Evolutionary conservation across 2,329 filamentous ascomycete genomes (phyloP).

Genomic region (Dryadomyces quercus-mongolicae): DNA sequence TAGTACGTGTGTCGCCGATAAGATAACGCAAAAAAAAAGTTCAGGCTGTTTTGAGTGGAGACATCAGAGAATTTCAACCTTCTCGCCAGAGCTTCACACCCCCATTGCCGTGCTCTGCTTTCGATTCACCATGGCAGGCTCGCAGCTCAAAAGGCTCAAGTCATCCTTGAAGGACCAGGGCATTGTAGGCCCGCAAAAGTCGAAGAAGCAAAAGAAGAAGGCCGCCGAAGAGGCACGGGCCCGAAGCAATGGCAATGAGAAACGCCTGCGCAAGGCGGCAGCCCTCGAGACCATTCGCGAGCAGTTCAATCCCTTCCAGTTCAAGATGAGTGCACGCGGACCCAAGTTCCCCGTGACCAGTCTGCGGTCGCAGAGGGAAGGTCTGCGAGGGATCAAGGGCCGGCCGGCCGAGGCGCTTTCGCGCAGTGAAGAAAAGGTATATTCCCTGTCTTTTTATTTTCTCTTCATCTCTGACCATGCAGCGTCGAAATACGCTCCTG

Average conservation of each 20-base stretch:
- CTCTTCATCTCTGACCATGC: background rate
- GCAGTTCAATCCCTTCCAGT: slow-evolving; percentile 95
- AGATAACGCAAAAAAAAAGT: slow-evolving; percentile 18
- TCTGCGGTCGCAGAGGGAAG: slow-evolving; percentile 40
- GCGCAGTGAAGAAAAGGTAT: slow-evolving; percentile 70
- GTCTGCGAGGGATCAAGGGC: slow-evolving; percentile 50
- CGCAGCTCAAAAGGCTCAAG: slow-evolving; percentile 93
- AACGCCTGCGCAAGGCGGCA: slow-evolving; percentile 63
- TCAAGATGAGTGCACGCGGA: slow-evolving; percentile 65
- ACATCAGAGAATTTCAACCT: background rate
- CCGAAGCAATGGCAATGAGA: slow-evolving; percentile 41
- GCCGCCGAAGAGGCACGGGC: slow-evolving; percentile 53
- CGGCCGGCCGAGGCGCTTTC: slow-evolving; percentile 78
- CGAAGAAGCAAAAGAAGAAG: slow-evolving; percentile 85
- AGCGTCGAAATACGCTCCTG: slow-evolving; percentile 73
- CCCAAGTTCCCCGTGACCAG: slow-evolving; percentile 80
- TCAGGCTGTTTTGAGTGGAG: background rate
- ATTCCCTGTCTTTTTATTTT: slow-evolving; percentile 15
- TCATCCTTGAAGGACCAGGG: slow-evolving; percentile 80
- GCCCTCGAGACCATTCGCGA: slow-evolving; percentile 81
- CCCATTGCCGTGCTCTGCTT: background rate
- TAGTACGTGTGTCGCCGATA: slow-evolving; percentile 14
- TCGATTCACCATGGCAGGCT: slow-evolving; percentile 63
- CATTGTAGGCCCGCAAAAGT: slow-evolving; percentile 81
- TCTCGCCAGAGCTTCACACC: background rate